A percentile compares a stretch with the other conserved stretches of the same genome.
Evolutionary conservation across 306 rosid species (phyloP).

Genomic region (Cucurbita argyrosperma): DNA sequence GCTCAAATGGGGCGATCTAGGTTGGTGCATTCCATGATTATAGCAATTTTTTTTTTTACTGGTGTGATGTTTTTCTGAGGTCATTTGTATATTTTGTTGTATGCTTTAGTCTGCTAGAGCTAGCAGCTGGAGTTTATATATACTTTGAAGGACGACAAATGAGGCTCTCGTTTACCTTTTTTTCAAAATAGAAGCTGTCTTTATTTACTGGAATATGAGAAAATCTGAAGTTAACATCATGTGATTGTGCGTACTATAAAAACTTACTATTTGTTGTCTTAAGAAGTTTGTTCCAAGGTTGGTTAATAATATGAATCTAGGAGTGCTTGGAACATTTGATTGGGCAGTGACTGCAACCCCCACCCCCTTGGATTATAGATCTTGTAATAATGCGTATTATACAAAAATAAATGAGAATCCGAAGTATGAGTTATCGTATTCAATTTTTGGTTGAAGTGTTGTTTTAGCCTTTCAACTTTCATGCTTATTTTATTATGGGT

Average conservation of each 20-base stretch:
- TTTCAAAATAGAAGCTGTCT: neutral
- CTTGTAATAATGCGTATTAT: neutral
- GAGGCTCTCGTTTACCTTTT: neutral
- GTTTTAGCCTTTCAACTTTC: neutral
- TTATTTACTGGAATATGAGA: neutral
- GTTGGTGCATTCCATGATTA: conserved; percentile 3
- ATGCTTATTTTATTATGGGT: neutral
- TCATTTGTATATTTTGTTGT: conserved; percentile 29
- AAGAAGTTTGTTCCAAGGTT: neutral
- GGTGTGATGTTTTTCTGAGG: conserved; percentile 25
- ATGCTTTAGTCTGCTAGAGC: conserved; percentile 23
- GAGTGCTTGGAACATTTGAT: neutral
- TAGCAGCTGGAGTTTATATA: conserved; percentile 18
- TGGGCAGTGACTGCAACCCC: neutral
- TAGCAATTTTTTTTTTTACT: conserved; percentile 41
- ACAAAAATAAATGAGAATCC: neutral
- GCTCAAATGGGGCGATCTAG: neutral
- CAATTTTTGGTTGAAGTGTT: neutral
- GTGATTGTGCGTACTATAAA: neutral
- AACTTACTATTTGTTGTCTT: neutral
- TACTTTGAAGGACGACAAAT: conserved; percentile 9
- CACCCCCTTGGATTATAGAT: neutral
- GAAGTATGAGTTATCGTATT: neutral
- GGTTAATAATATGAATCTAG: neutral
- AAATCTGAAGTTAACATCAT: neutral